A percentile compares a stretch with the other conserved stretches of the same genome.
phyloP scores from a whole-genome alignment of 1,139 yeast species.

The Yueomyces sp. region DNA sequence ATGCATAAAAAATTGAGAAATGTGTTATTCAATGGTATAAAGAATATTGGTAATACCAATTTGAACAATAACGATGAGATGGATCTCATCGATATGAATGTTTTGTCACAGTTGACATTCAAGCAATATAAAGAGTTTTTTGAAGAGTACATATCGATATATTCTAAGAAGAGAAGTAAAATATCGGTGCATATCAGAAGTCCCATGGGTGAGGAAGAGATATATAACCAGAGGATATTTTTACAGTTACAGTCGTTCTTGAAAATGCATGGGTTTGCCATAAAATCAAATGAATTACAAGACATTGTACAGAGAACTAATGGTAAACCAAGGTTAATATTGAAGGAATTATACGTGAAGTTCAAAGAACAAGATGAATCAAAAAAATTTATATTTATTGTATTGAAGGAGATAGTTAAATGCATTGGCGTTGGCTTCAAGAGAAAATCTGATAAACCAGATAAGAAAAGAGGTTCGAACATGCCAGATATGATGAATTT shows the following conservation, averaged over 20 bases:
- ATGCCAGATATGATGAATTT: too few relatives aligned
- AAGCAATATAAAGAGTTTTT: constrained; percentile 27
- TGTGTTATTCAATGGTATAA: constrained; percentile 28
- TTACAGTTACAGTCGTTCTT: constrained; percentile 32
- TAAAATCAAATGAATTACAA: constrained; percentile 27
- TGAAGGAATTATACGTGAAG: constrained; percentile 29
- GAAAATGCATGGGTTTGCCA: constrained; percentile 32
- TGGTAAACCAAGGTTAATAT: constrained; percentile 25
- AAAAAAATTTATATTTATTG: constrained; percentile 23
- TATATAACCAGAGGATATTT: constrained; percentile 23
- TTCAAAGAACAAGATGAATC: constrained; percentile 30
- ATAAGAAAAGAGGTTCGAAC: too few relatives aligned
- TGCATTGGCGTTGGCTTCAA: constrained; percentile 3
- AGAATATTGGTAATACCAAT: constrained; percentile 27
- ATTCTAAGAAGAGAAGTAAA: constrained; percentile 28
- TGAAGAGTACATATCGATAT: constrained; percentile 26
- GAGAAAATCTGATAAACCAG: neutral
- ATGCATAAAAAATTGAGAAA: constrained; percentile 38
- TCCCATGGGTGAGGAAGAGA: constrained; percentile 24
- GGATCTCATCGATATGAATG: constrained; percentile 22
- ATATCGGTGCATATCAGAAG: constrained; percentile 30
- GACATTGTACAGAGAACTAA: constrained; percentile 27
- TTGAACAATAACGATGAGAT: constrained; percentile 22
- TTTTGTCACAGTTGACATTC: constrained; percentile 22
- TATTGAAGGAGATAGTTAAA: constrained; percentile 24